Evolutionary conservation across 139 green algal genomes (phyloP).

Genomic region (Pleodorina starrii): DNA sequence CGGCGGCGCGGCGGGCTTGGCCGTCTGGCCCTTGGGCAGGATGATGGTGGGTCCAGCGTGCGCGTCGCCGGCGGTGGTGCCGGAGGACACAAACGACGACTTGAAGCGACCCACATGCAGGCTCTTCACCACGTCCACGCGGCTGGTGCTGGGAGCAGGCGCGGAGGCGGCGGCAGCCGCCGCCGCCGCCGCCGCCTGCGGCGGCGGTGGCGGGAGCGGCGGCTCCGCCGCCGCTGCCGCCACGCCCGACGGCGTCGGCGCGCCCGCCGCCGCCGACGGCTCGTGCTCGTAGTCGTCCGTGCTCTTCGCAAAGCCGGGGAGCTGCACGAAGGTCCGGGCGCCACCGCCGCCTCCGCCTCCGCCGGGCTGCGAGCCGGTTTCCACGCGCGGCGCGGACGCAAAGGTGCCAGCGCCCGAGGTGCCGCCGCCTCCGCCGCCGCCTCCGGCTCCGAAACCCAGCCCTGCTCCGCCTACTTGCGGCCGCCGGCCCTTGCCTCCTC

Average conservation of each 20-base stretch:
- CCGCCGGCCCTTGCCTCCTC: constrained; percentile 50
- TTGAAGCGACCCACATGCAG: constrained; percentile 63
- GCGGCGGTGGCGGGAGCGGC: constrained; percentile 37
- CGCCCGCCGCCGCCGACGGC: constrained; percentile 49
- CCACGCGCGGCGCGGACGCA: neutral
- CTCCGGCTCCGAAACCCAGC: constrained; percentile 76
- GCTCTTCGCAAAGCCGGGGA: constrained; percentile 62
- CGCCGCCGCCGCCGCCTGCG: neutral
- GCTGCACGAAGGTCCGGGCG: constrained; percentile 60
- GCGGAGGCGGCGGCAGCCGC: neutral
- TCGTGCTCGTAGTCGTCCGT: constrained; percentile 63
- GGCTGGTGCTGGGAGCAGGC: neutral
- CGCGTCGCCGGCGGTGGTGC: constrained; percentile 67
- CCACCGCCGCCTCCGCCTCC: neutral
- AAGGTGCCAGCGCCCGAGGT: constrained; percentile 15
- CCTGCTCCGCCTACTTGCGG: constrained; percentile 73
- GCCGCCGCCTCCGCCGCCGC: constrained; percentile 21
- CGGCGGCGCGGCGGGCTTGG: constrained; percentile 54
- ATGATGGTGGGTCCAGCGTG: constrained; percentile 72
- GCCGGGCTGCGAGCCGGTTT: neutral
- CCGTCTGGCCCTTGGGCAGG: constrained; percentile 63
- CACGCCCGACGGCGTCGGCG: neutral
- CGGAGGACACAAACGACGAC: constrained; percentile 79
- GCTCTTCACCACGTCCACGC: constrained; percentile 52
- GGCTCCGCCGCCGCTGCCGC: neutral